phyloP scores from a whole-genome alignment of 169 alveolate genomes.

The Cryptosporidium baileyi region DNA sequence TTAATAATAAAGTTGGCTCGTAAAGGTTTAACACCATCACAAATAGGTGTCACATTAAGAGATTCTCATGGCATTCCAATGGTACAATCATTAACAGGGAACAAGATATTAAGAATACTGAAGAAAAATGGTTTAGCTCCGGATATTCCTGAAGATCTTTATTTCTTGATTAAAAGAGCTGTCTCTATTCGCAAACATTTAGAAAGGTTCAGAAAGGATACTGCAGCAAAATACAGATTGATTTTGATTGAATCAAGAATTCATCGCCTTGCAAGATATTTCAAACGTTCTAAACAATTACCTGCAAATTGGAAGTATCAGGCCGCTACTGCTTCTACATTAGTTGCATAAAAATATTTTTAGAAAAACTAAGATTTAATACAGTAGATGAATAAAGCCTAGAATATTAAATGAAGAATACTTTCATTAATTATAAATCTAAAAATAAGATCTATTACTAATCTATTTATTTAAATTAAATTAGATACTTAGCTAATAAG shows the following conservation, averaged over 20 bases:
- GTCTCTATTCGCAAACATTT: conserved; percentile 98
- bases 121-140: conserved; percentile 97
- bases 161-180: conserved; percentile 97
- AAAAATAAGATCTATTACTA: too few species aligned
- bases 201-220: conserved; percentile 95
- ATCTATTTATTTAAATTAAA: too few species aligned
- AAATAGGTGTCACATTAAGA: conserved; percentile 97
- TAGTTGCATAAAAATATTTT: conserved; percentile 83
- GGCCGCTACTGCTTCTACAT: conserved; percentile 87
- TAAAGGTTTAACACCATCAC: conserved; percentile 97
- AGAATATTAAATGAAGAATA: too few species aligned
- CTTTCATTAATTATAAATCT: too few species aligned
- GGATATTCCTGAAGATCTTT: conserved; percentile 98
- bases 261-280: conserved; percentile 98
- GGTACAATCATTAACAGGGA: conserved; percentile 94
- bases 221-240: conserved; percentile 95
- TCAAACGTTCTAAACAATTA: conserved; percentile 92
- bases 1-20: conserved; percentile 94
- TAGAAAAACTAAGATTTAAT: too few species aligned
- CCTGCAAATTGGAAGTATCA: conserved; percentile 98
- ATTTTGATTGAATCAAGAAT: conserved; percentile 97
- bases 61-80: conserved; percentile 97
- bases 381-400: too few species aligned
- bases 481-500: too few species aligned
- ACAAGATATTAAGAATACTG: conserved; percentile 94